phyloP scores from a whole-genome alignment of 2,329 filamentous ascomycete genomes.

The Aspergillus neotritici region DNA sequence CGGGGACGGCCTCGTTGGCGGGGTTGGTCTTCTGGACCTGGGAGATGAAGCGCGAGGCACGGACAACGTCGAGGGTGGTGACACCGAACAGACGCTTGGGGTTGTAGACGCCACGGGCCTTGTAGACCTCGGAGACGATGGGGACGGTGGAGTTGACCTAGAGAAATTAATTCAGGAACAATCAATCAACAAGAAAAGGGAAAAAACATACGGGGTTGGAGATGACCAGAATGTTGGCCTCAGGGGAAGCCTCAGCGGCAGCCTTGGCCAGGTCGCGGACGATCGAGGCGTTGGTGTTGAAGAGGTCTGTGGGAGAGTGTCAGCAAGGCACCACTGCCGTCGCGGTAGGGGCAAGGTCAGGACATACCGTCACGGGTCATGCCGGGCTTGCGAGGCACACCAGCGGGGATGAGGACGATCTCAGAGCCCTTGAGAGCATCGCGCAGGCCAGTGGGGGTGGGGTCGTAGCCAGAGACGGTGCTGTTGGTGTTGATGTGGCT shows the following conservation, averaged over 20 bases:
- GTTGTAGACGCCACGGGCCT: constrained; percentile 93
- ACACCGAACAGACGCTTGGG: constrained; percentile 99
- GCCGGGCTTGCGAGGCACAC: constrained; percentile 97
- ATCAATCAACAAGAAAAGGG: background rate
- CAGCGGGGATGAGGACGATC: constrained; percentile 94
- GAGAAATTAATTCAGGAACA: constrained; percentile 4
- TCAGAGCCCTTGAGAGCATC: constrained; percentile 79
- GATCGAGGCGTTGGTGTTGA: constrained; percentile 99
- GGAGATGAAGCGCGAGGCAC: constrained; percentile 94
- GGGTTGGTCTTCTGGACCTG: constrained; percentile 89
- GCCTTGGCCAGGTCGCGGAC: constrained; percentile 98
- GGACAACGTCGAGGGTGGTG: constrained; percentile 97
- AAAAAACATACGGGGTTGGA: constrained; percentile 70
- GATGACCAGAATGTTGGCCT: constrained; percentile 96
- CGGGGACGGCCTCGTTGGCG: constrained; percentile 86
- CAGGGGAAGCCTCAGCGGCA: constrained; percentile 76
- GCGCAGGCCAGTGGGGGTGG: constrained; percentile 68
- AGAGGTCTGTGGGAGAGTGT: constrained; percentile 60
- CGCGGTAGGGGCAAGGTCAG: background rate
- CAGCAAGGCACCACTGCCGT: background rate
- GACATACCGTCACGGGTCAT: constrained; percentile 87
- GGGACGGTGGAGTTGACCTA: constrained; percentile 97
- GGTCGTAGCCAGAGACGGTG: constrained; percentile 82
- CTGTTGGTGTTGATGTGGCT: constrained; percentile 99
- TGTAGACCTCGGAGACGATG: constrained; percentile 96